Conservation (phyloP, 108 stramenopile species). For the Nitzschia sp. region DNA sequence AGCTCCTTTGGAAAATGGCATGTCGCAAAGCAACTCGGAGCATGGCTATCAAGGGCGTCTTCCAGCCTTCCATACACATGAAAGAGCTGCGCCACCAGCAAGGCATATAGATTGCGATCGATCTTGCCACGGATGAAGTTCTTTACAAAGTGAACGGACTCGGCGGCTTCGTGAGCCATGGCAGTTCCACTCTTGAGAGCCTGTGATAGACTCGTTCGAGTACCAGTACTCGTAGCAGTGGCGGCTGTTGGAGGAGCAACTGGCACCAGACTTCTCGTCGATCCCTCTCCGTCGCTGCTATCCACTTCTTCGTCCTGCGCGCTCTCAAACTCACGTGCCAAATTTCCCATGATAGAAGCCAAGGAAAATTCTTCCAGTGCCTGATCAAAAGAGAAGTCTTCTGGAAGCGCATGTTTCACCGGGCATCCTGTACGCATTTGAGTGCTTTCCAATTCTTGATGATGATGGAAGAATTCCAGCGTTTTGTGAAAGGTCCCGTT, state of each 20-base stretch:
- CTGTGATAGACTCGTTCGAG: slow-evolving; percentile 36
- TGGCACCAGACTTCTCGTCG: not conserved
- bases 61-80: slow-evolving; percentile 77
- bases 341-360: slow-evolving; percentile 58
- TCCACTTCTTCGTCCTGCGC: slow-evolving; percentile 8
- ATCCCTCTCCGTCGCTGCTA: slow-evolving; percentile 18
- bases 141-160: slow-evolving; percentile 88
- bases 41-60: slow-evolving; percentile 58
- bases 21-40: slow-evolving; percentile 51
- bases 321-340: slow-evolving; percentile 37
- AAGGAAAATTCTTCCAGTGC: slow-evolving; percentile 69
- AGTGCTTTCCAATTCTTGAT: not conserved
- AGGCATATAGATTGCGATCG: slow-evolving; percentile 66
- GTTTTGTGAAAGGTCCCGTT: slow-evolving; percentile 47
- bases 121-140: slow-evolving; percentile 84
- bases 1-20: slow-evolving; percentile 83
- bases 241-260: not conserved
- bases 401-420: slow-evolving; percentile 35
- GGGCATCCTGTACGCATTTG: slow-evolving; percentile 37
- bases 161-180: slow-evolving; percentile 80
- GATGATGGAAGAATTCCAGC: slow-evolving; percentile 31
- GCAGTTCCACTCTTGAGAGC: slow-evolving; percentile 83
- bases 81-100: slow-evolving; percentile 61
- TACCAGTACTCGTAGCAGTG: not conserved
- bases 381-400: slow-evolving; percentile 33